phyloP scores from a whole-genome alignment of 495 filamentous ascomycete genomes.

The Annulohypoxylon stygium region DNA sequence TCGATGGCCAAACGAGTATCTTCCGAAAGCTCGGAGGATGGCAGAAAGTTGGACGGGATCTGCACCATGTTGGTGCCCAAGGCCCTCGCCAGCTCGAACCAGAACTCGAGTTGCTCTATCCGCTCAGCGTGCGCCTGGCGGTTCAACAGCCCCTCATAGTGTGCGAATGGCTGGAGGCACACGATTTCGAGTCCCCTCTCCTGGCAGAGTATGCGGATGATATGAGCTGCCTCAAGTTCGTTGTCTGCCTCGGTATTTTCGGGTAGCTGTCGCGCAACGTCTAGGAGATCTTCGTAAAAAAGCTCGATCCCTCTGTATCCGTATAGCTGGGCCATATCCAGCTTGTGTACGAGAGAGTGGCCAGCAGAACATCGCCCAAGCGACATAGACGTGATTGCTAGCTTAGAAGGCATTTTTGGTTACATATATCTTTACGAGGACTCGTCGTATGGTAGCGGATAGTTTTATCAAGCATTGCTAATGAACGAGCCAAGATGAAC shows the following conservation, averaged over 20 bases:
- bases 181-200: conserved; percentile 71
- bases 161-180: conserved; percentile 82
- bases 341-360: conserved; percentile 72
- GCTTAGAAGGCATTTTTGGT: conserved; percentile 54
- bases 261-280: conserved; percentile 63
- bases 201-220: conserved; percentile 68
- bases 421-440: background rate
- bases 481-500: background rate
- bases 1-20: conserved; percentile 70
- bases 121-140: conserved; percentile 68
- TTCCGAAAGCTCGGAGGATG: conserved; percentile 66
- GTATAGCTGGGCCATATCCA: conserved; percentile 72
- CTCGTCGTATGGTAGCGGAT: background rate
- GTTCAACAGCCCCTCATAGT: conserved; percentile 82
- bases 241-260: conserved; percentile 53
- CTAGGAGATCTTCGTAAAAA: conserved; percentile 82
- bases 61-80: conserved; percentile 78
- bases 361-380: conserved; percentile 71
- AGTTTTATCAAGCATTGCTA: background rate
- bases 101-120: conserved; percentile 73
- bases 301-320: conserved; percentile 81
- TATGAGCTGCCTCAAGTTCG: conserved; percentile 69
- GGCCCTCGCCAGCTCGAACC: conserved; percentile 75
- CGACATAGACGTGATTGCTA: conserved; percentile 78
- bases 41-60: conserved; percentile 79